These are phyloP conservation scores for Leersia perrieri DNA, from an alignment of 176 grass and related monocot genomes.

Conservation along the genomic window DNA sequence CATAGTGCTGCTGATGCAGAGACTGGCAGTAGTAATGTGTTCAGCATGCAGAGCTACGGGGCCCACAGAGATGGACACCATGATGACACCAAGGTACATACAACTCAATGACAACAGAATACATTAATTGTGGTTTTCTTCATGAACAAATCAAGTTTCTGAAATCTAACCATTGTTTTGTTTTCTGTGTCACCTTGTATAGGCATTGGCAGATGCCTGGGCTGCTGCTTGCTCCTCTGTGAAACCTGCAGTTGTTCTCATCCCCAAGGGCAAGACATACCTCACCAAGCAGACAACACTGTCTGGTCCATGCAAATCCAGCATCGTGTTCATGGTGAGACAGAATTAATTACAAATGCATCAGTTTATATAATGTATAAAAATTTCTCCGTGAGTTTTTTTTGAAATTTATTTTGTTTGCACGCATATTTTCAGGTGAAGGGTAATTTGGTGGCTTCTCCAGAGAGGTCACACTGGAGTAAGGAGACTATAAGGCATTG, in stretches of 20 bases:
- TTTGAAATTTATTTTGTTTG: too few species aligned
- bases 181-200: background rate
- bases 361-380: background rate
- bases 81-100: slow-evolving; percentile 50
- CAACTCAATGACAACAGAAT: background rate
- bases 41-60: slow-evolving; percentile 41
- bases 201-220: slow-evolving; percentile 59
- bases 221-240: slow-evolving; percentile 51
- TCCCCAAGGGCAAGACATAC: slow-evolving; percentile 44
- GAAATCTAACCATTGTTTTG: background rate
- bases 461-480: slow-evolving; percentile 38
- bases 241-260: slow-evolving; percentile 30
- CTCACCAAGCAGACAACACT: slow-evolving; percentile 46
- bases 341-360: background rate
- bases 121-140: background rate
- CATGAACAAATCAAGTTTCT: background rate
- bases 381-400: background rate
- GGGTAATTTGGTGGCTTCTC: slow-evolving; percentile 58
- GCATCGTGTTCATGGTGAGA: slow-evolving; percentile 49
- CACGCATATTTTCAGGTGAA: slow-evolving; percentile 44
- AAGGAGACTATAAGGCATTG: slow-evolving; percentile 28
- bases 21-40: background rate
- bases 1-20: background rate
- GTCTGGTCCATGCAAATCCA: slow-evolving; percentile 57
- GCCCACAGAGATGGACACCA: slow-evolving; percentile 48